phyloP scores from a whole-genome alignment of 352 stramenopile species.

The Thalassiosira ordinaria region DNA sequence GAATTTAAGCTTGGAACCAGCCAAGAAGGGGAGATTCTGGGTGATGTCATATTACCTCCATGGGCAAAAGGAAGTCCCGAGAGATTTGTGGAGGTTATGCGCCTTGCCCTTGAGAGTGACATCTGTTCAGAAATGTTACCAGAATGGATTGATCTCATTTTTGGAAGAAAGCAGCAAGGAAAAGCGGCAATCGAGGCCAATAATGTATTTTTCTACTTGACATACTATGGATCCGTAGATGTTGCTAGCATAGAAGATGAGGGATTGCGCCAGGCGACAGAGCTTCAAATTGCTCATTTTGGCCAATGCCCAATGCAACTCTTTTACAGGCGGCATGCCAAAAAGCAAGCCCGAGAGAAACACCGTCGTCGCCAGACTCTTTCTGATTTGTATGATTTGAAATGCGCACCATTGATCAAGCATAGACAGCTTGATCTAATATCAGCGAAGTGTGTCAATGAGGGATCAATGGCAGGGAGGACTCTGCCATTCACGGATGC shows the following conservation, averaged over 20 bases:
- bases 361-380: conserved; percentile 53
- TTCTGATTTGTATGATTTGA: conserved; percentile 63
- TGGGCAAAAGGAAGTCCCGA: conserved; percentile 92
- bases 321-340: conserved; percentile 60
- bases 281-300: conserved; percentile 98
- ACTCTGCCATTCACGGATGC: conserved; percentile 60
- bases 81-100: conserved; percentile 95
- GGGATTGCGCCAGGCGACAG: conserved; percentile 87
- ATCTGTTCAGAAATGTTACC: conserved; percentile 95
- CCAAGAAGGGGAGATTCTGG: conserved; percentile 89
- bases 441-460: conserved; percentile 7
- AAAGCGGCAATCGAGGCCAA: conserved; percentile 90
- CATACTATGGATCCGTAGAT: conserved; percentile 92
- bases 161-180: conserved; percentile 95
- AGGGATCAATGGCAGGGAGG: conserved; percentile 1
- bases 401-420: conserved; percentile 26
- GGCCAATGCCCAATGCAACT: conserved; percentile 92
- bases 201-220: conserved; percentile 98
- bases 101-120: conserved; percentile 93
- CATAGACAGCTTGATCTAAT: conserved; percentile 15
- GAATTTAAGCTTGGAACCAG: conserved; percentile 92
- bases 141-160: conserved; percentile 98
- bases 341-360: conserved; percentile 46
- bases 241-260: conserved; percentile 88
- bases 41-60: conserved; percentile 91